Evolutionary conservation across 2,329 filamentous ascomycete species (phyloP).

Genomic region (Sclerotinia spermophila): DNA sequence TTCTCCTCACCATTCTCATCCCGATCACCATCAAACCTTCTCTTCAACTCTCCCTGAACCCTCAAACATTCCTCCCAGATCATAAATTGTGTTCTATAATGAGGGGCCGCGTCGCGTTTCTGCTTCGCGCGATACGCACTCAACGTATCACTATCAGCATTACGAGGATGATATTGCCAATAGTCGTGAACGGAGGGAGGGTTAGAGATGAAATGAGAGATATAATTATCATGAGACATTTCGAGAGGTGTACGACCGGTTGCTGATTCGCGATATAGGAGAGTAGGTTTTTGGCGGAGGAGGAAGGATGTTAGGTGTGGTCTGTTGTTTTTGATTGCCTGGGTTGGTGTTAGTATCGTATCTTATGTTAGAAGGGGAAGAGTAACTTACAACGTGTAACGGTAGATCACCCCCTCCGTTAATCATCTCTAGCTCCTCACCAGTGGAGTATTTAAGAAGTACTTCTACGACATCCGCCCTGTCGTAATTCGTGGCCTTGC

Average conservation of each 20-base stretch:
- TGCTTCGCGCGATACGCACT: background rate
- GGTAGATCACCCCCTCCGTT: conserved; percentile 64
- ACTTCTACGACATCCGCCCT: conserved; percentile 39
- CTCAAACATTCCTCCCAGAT: conserved; percentile 19
- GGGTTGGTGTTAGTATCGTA: conserved; percentile 38
- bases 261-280: conserved; percentile 69
- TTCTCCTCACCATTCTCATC: conserved; percentile 26
- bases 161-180: conserved; percentile 25
- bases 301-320: conserved; percentile 27
- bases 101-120: background rate
- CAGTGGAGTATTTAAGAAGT: conserved; percentile 54
- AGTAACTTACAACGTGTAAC: conserved; percentile 53
- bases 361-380: conserved; percentile 31
- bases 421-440: conserved; percentile 54
- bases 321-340: conserved; percentile 32
- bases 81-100: background rate
- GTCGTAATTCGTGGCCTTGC: background rate
- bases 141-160: background rate
- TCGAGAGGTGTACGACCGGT: conserved; percentile 72
- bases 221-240: conserved; percentile 55
- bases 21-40: conserved; percentile 3
- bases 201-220: conserved; percentile 35
- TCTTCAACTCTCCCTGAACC: conserved; percentile 8
- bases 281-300: conserved; percentile 27
- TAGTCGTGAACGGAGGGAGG: conserved; percentile 27